Conservation (phyloP, 2,329 filamentous ascomycete genomes). For the Fusarium nematophilum region DNA sequence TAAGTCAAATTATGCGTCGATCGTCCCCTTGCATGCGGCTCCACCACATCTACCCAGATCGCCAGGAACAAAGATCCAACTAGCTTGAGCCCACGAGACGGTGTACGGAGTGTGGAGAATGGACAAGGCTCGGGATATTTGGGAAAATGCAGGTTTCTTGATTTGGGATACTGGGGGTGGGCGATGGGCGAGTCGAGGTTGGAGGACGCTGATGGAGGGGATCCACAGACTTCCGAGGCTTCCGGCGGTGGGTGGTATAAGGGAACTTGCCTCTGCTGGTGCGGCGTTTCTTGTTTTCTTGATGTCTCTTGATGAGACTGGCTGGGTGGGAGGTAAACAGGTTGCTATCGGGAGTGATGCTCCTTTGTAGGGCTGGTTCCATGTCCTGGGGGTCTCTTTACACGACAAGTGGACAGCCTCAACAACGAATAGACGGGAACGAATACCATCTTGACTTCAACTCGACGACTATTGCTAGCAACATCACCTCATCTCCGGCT, state of each 20-base stretch:
- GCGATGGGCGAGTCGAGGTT: constrained; percentile 15
- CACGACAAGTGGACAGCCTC: no score
- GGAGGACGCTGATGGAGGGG: constrained; percentile 29
- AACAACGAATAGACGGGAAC: no score
- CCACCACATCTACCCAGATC: constrained; percentile 26
- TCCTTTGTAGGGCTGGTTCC: no score
- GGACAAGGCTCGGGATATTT: not conserved
- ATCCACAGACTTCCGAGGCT: constrained; percentile 36
- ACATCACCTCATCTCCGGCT: no score
- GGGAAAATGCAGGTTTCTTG: constrained; percentile 29
- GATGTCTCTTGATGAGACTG: no score
- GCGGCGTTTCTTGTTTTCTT: no score
- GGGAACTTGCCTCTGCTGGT: no score
- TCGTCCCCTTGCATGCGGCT: not conserved
- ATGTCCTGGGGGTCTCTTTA: no score
- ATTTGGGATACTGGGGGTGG: constrained; percentile 9
- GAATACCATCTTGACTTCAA: no score
- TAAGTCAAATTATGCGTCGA: constrained; percentile 6
- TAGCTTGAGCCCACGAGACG: constrained; percentile 14
- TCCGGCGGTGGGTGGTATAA: constrained; percentile 25
- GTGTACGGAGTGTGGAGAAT: constrained; percentile 30
- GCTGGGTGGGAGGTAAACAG: no score
- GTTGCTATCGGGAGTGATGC: no score
- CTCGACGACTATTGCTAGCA: no score
- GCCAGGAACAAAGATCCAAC: constrained; percentile 34